These are phyloP conservation scores for Pseudotsuga menziesii DNA, from an alignment of 75 land plant species.

Conservation along the genomic window DNA sequence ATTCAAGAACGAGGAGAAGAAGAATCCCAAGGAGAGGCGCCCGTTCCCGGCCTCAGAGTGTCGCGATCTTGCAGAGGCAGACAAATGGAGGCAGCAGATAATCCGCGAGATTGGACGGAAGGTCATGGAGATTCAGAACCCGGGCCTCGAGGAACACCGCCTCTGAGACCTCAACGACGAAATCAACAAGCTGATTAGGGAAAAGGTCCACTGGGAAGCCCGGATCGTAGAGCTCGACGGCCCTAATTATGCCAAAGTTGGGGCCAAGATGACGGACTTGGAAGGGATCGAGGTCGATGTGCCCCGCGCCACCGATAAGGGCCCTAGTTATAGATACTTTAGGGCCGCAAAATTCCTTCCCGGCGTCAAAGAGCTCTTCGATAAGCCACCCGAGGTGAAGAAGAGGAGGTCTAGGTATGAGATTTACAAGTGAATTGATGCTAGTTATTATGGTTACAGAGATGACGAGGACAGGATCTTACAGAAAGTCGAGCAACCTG, in stretches of 20 bases:
- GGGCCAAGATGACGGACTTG: constrained; percentile 81
- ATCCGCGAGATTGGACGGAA: constrained; percentile 90
- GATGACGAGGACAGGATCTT: constrained; percentile 96
- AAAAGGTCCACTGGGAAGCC: constrained; percentile 90
- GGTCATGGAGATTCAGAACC: constrained; percentile 95
- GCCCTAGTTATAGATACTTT: constrained; percentile 88
- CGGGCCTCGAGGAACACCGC: constrained; percentile 95
- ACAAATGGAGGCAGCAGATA: constrained; percentile 90
- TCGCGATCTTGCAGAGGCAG: constrained; percentile 95
- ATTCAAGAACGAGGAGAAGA: constrained; percentile 78
- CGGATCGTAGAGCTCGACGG: constrained; percentile 97
- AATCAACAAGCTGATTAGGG: constrained; percentile 91
- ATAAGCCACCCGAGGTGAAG: constrained; percentile 75
- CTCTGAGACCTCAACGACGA: constrained; percentile 94
- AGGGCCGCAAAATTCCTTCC: constrained; percentile 97
- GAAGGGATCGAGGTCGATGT: constrained; percentile 87
- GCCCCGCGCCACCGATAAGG: constrained; percentile 72
- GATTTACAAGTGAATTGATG: constrained; percentile 90
- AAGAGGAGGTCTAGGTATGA: constrained; percentile 81
- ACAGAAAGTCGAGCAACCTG: constrained; percentile 63
- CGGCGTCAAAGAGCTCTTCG: constrained; percentile 89
- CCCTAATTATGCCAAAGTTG: constrained; percentile 62
- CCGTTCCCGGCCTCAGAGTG: constrained; percentile 95
- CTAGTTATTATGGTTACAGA: constrained; percentile 91
- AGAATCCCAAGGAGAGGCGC: constrained; percentile 93